Evolutionary conservation across 768 basidiomycete genomes (phyloP), one percentile per base, ranked within the genome.

Genomic region (Rhodotorula toruloides): DNA sequence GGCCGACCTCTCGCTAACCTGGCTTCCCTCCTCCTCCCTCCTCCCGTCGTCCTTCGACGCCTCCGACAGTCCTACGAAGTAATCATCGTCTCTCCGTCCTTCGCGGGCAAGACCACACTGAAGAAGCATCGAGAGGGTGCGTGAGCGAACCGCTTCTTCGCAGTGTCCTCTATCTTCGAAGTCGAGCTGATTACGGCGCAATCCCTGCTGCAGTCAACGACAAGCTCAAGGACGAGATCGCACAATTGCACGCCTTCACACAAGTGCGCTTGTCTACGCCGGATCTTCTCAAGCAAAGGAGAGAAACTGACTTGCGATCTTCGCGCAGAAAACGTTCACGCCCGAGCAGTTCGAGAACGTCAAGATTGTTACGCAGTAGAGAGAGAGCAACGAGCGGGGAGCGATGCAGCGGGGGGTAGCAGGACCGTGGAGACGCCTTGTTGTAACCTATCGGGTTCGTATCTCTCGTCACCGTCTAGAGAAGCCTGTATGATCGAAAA

Each of bases 161-260:
- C 19, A 9, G 22, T 31, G 13, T 19, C 16, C 37, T 40, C 47
- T 8, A 14, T 22, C 12, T 21, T 0, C 31, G 29, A 7, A 17
- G 29, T 4, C 7, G 12, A 2, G 29, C 53, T 64, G 49, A 59
- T 19, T 13, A 0, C 7, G 4, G 14, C 16, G 7, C 6, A 32
- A 1, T 25, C 21, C 21, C 14, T 2, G 37, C 7, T 12, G 21
- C 61, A 74, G 74, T 74, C 54, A 74, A 74, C 63, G 72, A 68
- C 13, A 61, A 65, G 34, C 68, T 74, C 31, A 73, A 72, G 58
- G 72, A 71, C 19, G 74, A 74, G 60, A 74, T 74, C 36, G 74
- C 67, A 7, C 67, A 70, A 50, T 65, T 74, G 47, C 74, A 74
- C 60, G 74, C 74, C 11, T 74, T 74, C 54, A 70, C 72, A 0